Percentiles rank a stretch among this genome's conserved stretches.
These are phyloP conservation scores for Pulveroboletus ravenelii DNA, from an alignment of 768 basidiomycete species.

Conservation along the genomic window DNA sequence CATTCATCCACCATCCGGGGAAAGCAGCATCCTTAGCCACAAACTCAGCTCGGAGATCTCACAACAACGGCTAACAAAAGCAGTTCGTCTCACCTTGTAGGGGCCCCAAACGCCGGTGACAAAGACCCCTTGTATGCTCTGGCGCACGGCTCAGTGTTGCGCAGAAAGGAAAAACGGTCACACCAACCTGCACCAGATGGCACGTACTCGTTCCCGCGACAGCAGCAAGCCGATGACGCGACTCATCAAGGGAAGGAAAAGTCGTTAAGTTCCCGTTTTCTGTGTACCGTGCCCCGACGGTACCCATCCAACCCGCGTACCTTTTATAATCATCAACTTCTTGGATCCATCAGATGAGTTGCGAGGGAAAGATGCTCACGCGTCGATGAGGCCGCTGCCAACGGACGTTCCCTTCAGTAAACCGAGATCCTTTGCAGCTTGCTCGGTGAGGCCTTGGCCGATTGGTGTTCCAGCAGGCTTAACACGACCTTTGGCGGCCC, in stretches of 20 bases:
- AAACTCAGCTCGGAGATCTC: slow-evolving; percentile 1
- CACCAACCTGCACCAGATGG: slow-evolving; percentile 78
- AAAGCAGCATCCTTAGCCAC: slow-evolving; percentile 71
- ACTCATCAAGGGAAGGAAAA: slow-evolving; percentile 67
- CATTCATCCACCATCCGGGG: slow-evolving; percentile 99
- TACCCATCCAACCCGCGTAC: slow-evolving; percentile 97
- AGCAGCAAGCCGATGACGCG: slow-evolving; percentile 77
- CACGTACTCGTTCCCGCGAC: slow-evolving; percentile 97
- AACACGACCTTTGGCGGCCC: slow-evolving; percentile 57
- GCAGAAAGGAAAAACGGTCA: neutral
- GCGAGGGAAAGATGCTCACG: slow-evolving; percentile 43
- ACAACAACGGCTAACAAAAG: neutral
- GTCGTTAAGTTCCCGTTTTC: slow-evolving; percentile 49
- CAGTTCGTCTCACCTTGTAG: slow-evolving; percentile 50
- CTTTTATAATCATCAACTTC: slow-evolving; percentile 30
- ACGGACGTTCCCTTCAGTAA: slow-evolving; percentile 83
- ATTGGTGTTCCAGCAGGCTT: slow-evolving; percentile 83
- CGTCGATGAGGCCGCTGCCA: slow-evolving; percentile 93
- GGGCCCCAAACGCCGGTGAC: slow-evolving; percentile 94
- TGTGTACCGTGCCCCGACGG: slow-evolving; percentile 74
- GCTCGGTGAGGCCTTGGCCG: slow-evolving; percentile 71
- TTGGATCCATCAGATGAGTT: neutral
- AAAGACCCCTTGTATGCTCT: slow-evolving; percentile 80
- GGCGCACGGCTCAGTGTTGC: neutral
- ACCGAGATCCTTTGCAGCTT: slow-evolving; percentile 82